These are phyloP conservation scores for Cystobasidiaceae sp. DNA, from an alignment of 1,284 basidiomycete genomes.

Conservation along the genomic window DNA sequence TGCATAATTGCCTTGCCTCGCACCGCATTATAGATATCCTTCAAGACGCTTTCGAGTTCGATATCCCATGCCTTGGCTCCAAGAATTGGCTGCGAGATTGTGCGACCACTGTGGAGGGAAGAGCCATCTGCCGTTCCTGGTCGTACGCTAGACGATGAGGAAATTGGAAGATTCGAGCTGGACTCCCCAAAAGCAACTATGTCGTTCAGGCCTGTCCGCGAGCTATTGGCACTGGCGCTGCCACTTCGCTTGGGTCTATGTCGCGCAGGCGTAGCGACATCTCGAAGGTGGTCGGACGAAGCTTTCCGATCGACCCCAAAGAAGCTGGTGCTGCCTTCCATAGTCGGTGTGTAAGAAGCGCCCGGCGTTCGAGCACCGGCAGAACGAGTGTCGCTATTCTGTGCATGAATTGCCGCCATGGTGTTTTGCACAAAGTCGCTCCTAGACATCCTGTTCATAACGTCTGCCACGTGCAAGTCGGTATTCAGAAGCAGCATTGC, in stretches of 20 bases:
- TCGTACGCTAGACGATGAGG: not conserved
- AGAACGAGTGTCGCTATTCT: slow-evolving; percentile 42
- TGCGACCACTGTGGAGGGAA: not conserved
- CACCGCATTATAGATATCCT: slow-evolving; percentile 92
- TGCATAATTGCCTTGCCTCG: slow-evolving; percentile 86
- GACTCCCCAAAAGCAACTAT: not conserved
- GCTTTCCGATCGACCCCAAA: not conserved
- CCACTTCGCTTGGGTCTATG: slow-evolving; percentile 21
- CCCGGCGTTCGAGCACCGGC: slow-evolving; percentile 2
- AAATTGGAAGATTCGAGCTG: not conserved
- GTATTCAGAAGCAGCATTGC: slow-evolving; percentile 93
- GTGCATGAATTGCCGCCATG: slow-evolving; percentile 72
- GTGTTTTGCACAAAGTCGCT: slow-evolving; percentile 90
- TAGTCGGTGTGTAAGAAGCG: not conserved
- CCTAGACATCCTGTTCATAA: slow-evolving; percentile 84
- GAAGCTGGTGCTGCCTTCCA: slow-evolving; percentile 1
- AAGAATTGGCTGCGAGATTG: not conserved
- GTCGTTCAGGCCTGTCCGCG: slow-evolving; percentile 20
- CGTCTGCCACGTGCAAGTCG: slow-evolving; percentile 90
- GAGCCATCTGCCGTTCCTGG: not conserved
- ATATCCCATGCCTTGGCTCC: slow-evolving; percentile 58
- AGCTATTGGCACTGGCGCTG: slow-evolving; percentile 18
- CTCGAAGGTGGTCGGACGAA: not conserved
- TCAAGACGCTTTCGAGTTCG: slow-evolving; percentile 77
- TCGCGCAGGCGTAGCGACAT: not conserved